Evolutionary conservation across 2,329 filamentous ascomycete genomes (phyloP).

Genomic region (Parasarocladium wereldwijsianum): DNA sequence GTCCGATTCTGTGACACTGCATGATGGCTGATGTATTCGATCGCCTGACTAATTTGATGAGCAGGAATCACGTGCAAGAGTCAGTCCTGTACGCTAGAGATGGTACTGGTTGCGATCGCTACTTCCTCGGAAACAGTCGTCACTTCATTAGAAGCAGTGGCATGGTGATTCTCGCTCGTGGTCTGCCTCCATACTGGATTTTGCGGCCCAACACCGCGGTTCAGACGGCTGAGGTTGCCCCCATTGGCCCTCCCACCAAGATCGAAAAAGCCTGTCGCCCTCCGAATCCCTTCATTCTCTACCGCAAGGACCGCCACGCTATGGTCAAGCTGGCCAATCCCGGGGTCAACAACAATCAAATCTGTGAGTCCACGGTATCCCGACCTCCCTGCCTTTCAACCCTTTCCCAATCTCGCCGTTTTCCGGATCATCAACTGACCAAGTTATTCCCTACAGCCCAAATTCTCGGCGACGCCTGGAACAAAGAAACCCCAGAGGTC

Average conservation of each 20-base stretch:
- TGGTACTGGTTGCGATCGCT: conserved; percentile 11
- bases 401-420: too few species aligned
- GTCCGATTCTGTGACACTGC: not conserved
- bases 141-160: conserved; percentile 7
- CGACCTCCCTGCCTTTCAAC: too few species aligned
- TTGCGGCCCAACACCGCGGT: conserved; percentile 6
- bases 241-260: conserved; percentile 6
- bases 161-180: not conserved
- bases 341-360: conserved; percentile 24
- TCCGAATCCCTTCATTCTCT: conserved; percentile 27
- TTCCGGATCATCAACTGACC: not conserved
- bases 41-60: conserved; percentile 4
- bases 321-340: conserved; percentile 18
- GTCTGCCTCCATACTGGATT: conserved; percentile 10
- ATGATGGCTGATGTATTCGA: too few species aligned
- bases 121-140: conserved; percentile 13
- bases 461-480: conserved; percentile 22
- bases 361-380: conserved; percentile 27
- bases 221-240: conserved; percentile 3
- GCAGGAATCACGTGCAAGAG: conserved; percentile 10
- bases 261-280: conserved; percentile 19
- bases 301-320: conserved; percentile 23
- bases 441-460: conserved; percentile 16
- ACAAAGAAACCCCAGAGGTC: conserved; percentile 15
- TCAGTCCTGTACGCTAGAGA: conserved; percentile 13